Percentiles rank a stretch among this genome's conserved stretches.
phyloP scores from a whole-genome alignment of 2,329 filamentous ascomycete species.

The Xylaria sp. region DNA sequence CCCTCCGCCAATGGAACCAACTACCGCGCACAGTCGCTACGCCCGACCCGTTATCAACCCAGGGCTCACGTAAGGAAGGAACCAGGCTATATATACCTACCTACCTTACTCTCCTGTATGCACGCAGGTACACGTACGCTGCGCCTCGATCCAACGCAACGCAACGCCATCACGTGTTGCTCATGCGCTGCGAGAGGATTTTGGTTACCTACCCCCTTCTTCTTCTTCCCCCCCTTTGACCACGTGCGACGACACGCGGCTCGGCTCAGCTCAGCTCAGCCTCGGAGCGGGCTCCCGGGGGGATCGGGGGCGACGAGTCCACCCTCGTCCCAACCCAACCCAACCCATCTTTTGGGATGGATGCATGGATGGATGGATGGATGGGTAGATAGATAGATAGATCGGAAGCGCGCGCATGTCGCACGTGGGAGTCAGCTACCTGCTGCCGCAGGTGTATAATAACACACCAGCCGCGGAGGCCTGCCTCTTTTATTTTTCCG shows the following conservation, averaged over 20 bases:
- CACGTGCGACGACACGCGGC: slow-evolving; percentile 13
- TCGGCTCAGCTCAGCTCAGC: slow-evolving; percentile 1
- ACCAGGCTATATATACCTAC: no score
- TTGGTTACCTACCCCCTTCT: slow-evolving; percentile 1
- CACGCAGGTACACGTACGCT: not conserved
- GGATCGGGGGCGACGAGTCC: not conserved
- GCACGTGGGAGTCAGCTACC: not conserved
- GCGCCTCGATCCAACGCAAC: not conserved
- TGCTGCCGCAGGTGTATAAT: no score
- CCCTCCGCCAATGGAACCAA: no score
- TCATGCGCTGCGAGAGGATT: slow-evolving; percentile 9
- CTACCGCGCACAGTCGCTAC: no score
- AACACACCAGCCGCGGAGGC: no score
- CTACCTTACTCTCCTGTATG: no score
- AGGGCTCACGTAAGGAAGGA: no score
- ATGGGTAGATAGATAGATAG: no score
- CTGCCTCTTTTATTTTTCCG: not conserved
- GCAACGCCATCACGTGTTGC: slow-evolving; percentile 14
- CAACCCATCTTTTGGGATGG: no score
- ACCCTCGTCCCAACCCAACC: no score
- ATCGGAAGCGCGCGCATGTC: not conserved
- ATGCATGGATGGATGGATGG: no score
- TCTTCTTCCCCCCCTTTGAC: slow-evolving; percentile 1
- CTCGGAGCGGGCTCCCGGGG: not conserved
- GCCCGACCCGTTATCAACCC: no score